A percentile compares a stretch with the other conserved stretches of the same genome.
Conservation (phyloP, 257 asterid genomes). For the Primulina huaijiensis region DNA sequence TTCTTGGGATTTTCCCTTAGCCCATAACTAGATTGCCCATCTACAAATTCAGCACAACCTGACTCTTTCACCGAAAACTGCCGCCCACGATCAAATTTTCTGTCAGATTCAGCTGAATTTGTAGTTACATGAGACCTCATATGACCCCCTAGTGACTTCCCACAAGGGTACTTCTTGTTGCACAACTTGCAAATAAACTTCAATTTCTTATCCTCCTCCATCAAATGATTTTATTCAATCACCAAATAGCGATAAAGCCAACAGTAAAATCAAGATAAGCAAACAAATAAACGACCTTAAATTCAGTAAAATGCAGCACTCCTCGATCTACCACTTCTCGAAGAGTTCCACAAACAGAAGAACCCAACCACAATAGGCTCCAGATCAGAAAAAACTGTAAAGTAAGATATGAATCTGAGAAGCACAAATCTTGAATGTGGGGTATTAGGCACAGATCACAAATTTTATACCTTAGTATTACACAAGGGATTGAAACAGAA, state of each 20-base stretch:
- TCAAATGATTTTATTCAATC: constrained; percentile 23
- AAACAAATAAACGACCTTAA: constrained; percentile 26
- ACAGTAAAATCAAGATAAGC: constrained; percentile 21
- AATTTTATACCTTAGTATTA: constrained; percentile 23
- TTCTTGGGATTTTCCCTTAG: constrained; percentile 89
- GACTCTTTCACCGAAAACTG: constrained; percentile 22
- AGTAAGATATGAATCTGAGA: constrained; percentile 9
- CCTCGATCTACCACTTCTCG: constrained; percentile 14
- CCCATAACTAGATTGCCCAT: constrained; percentile 51
- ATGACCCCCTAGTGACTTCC: constrained; percentile 86
- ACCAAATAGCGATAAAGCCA: constrained; percentile 18
- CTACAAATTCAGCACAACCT: constrained; percentile 35
- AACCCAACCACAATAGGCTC: constrained; percentile 22
- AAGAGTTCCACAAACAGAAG: constrained; percentile 24
- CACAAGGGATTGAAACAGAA: background rate
- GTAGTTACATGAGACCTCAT: constrained; percentile 71
- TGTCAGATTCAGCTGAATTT: constrained; percentile 51
- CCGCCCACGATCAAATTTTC: constrained; percentile 20
- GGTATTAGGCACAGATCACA: constrained; percentile 51
- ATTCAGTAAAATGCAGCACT: constrained; percentile 31
- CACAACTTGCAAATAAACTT: constrained; percentile 66
- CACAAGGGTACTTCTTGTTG: constrained; percentile 65
- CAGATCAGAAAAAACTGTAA: constrained; percentile 39
- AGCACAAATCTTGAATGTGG: constrained; percentile 39
- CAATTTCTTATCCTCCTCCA: constrained; percentile 52